Percentiles rank a stretch among this genome's conserved stretches.
Evolutionary conservation across 2,329 filamentous ascomycete species (phyloP).

Genomic region (Fusarium brevicatenulatum): DNA sequence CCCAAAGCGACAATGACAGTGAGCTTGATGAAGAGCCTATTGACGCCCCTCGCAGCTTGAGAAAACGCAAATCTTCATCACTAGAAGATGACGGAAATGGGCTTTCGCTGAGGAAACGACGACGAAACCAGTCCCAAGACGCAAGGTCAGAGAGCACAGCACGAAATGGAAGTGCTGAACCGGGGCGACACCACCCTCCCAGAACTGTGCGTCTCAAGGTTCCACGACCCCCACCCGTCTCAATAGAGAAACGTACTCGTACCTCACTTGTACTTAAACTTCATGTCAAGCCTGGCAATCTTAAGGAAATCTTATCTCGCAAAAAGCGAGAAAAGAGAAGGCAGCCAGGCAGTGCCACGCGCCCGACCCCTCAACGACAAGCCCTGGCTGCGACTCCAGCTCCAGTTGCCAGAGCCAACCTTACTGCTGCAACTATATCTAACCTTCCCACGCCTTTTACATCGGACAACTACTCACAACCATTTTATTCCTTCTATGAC

Average conservation of each 20-base stretch:
- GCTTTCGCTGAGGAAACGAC: constrained; percentile 63
- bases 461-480: constrained; percentile 72
- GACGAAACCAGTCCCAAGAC: constrained; percentile 59
- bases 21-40: constrained; percentile 17
- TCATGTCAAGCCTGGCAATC: constrained; percentile 51
- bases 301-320: constrained; percentile 52
- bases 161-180: constrained; percentile 46
- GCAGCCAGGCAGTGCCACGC: constrained; percentile 32
- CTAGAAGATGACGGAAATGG: constrained; percentile 68
- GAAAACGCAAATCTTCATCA: constrained; percentile 86
- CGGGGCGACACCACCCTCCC: constrained; percentile 52
- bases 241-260: constrained; percentile 53
- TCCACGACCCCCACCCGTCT: constrained; percentile 53
- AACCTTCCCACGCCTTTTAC: constrained; percentile 66
- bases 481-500: constrained; percentile 89
- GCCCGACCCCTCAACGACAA: constrained; percentile 40
- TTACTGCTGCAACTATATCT: constrained; percentile 33
- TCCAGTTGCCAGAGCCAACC: constrained; percentile 36
- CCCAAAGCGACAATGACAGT: constrained; percentile 19
- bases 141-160: constrained; percentile 50
- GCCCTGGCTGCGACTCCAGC: constrained; percentile 10
- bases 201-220: constrained; percentile 68
- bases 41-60: constrained; percentile 77
- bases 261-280: constrained; percentile 51
- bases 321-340: constrained; percentile 49